Conservation (phyloP, 2,329 filamentous ascomycete species). For the Metarhizium guizhouense region DNA sequence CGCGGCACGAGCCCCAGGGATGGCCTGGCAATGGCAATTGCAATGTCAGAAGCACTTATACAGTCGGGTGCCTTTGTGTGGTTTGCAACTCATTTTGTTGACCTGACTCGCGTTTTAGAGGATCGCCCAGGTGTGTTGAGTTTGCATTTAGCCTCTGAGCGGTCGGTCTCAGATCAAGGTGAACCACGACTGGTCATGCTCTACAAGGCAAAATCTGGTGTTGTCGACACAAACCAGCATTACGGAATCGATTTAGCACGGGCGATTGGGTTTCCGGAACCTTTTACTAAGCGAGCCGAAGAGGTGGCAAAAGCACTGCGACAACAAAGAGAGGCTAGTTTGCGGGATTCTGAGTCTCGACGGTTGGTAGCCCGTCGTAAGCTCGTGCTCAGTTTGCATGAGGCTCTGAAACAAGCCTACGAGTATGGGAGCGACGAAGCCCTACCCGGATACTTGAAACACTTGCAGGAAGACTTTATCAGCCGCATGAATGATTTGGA, state of each 20-base stretch:
- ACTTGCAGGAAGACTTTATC: slow-evolving; percentile 63
- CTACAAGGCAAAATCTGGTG: slow-evolving; percentile 71
- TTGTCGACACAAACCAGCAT: slow-evolving; percentile 53
- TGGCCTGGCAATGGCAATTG: slow-evolving; percentile 79
- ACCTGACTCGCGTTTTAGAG: slow-evolving; percentile 67
- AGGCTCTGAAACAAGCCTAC: slow-evolving; percentile 60
- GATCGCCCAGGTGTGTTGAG: slow-evolving; percentile 74
- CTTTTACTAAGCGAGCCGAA: slow-evolving; percentile 60
- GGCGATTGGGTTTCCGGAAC: slow-evolving; percentile 61
- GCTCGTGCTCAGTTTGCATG: slow-evolving; percentile 62
- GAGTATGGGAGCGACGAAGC: slow-evolving; percentile 53
- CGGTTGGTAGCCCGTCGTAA: slow-evolving; percentile 58
- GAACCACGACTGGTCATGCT: slow-evolving; percentile 68
- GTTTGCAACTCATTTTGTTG: slow-evolving; percentile 90
- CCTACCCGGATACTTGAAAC: slow-evolving; percentile 31
- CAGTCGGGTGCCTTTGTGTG: slow-evolving; percentile 72
- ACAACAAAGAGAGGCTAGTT: slow-evolving; percentile 45
- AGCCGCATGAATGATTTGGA: slow-evolving; percentile 61
- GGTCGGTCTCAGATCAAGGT: slow-evolving; percentile 39
- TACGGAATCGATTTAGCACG: slow-evolving; percentile 81
- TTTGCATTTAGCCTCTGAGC: slow-evolving; percentile 68
- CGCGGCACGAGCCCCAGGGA: slow-evolving; percentile 84
- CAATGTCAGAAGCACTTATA: slow-evolving; percentile 81
- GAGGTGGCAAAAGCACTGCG: slow-evolving; percentile 55
- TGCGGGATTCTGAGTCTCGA: slow-evolving; percentile 47